Evolutionary conservation across 805 yeast species (phyloP), one percentile per base, ranked within the genome.

Genomic region (Candida maltosa): DNA sequence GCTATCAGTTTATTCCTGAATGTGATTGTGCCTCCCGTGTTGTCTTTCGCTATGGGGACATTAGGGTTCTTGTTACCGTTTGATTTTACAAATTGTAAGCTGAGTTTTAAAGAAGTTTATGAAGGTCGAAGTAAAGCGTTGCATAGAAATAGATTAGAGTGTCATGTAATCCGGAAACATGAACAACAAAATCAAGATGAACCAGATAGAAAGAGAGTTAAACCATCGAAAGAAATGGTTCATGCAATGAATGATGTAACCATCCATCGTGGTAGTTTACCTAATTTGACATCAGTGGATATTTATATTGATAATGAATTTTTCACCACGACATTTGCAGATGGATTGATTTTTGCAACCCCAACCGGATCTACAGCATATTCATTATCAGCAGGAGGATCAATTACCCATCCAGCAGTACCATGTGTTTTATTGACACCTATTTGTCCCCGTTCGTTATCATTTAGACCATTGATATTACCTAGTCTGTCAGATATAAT

Each of bases 341-440:
- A 91, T 58, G 97, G 97, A 25, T 73, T 89, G 6, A 76, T 80
- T 4, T 69, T 87, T 30, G 73, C 93, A 3, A 85, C 97, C 0
- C 97, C 97, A 12, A 89, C 97, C 0, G 97, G 97, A 0, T 86
- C 95, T 7, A 89, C 97, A 0, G 96, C 97, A 0, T 89, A 89
- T 52, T 85, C 95, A 1, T 64, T 89, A 34, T 76, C 87, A 19
- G 78, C 95, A 1, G 97, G 97, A 10, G 97, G 97, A 1, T 79
- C 95, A 10, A 89, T 89, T 40, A 91, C 87, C 2, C 94, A 89
- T 45, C 97, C 97, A 0, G 62, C 80, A 34, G 95, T 89, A 6
- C 83, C 87, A 11, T 82, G 93, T 41, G 80, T 87, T 8, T 62
- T 89, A 31, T 58, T 89, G 21, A 85, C 96, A 0, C 97, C 97